Evolutionary conservation across 2,329 filamentous ascomycete genomes (phyloP).

Genomic region (Ophiocordyceps robertsii): DNA sequence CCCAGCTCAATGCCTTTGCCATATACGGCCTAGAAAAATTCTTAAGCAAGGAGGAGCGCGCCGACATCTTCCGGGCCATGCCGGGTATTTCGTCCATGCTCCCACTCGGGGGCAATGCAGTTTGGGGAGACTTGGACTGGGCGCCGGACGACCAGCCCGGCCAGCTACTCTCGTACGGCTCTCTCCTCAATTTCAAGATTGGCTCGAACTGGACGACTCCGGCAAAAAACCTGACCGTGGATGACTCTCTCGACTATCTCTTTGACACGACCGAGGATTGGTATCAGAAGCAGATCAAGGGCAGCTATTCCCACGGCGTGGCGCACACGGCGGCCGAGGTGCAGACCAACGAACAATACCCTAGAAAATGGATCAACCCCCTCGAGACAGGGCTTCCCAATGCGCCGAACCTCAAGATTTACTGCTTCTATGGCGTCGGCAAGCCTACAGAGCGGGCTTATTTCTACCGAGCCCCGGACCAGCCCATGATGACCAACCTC

Average conservation of each 20-base stretch:
- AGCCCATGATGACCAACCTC: conserved; percentile 48
- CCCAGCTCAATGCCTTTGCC: conserved; percentile 88
- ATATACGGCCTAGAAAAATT: conserved; percentile 97
- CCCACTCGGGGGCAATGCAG: conserved; percentile 78
- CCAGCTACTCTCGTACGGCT: conserved; percentile 63
- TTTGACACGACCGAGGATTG: conserved; percentile 68
- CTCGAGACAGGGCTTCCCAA: conserved; percentile 77
- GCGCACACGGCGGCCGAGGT: conserved; percentile 71
- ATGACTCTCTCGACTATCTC: conserved; percentile 64
- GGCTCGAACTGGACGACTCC: conserved; percentile 50
- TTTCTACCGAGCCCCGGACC: conserved; percentile 65
- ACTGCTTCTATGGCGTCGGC: conserved; percentile 92
- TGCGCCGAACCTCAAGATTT: conserved; percentile 84
- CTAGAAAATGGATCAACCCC: conserved; percentile 86
- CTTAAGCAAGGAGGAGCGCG: conserved; percentile 75
- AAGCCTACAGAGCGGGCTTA: conserved; percentile 90
- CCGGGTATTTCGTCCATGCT: conserved; percentile 95
- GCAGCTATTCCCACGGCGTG: conserved; percentile 77
- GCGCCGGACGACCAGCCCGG: conserved; percentile 75
- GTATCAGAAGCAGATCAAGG: conserved; percentile 62
- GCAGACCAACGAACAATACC: conserved; percentile 64
- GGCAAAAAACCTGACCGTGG: conserved; percentile 66
- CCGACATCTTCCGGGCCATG: conserved; percentile 92
- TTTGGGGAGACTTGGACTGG: conserved; percentile 86
- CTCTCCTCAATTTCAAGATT: conserved; percentile 69